Percentiles rank a stretch among this genome's conserved stretches.
Conservation (phyloP, 2,329 filamentous ascomycete species). For the Ceratocystis destructans region DNA sequence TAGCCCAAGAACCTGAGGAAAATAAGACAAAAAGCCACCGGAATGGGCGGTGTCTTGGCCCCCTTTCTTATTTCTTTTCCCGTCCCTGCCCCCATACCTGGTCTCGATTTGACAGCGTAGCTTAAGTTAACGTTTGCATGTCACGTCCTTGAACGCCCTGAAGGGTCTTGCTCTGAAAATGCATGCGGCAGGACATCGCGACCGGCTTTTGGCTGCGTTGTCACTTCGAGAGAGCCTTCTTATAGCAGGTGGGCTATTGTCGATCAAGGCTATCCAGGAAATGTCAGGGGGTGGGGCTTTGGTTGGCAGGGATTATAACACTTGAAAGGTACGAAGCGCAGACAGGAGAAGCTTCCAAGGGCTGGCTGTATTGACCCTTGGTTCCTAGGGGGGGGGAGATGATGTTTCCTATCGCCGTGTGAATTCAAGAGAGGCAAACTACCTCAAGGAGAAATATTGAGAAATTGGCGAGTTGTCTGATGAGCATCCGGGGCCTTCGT, state of each 20-base stretch:
- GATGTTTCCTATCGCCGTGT: not conserved
- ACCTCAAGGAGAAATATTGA: not conserved
- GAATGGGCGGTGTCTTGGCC: not conserved
- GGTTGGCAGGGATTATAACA: not conserved
- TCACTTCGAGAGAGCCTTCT: not conserved
- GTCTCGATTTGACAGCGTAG: not conserved
- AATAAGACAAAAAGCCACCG: not conserved
- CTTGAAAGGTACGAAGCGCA: not conserved
- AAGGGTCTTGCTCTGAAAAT: not conserved
- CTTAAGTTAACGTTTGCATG: not conserved
- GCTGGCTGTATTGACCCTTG: not conserved
- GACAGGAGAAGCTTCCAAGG: slow-evolving; percentile 1
- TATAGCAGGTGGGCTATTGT: not conserved
- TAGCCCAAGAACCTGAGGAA: not conserved
- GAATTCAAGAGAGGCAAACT: not conserved
- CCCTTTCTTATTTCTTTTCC: too few relatives aligned
- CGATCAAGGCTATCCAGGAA: not conserved
- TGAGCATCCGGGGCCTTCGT: too few relatives aligned
- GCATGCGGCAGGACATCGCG: not conserved
- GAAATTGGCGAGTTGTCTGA: too few relatives aligned
- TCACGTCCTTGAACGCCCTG: not conserved
- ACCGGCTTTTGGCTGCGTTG: not conserved
- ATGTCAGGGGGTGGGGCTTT: not conserved
- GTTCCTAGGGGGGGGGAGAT: not conserved
- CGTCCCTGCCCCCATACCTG: not conserved